A percentile compares a stretch with the other conserved stretches of the same genome.
Conservation (phyloP, 495 filamentous ascomycete genomes). For the Aspergillus indologenus region DNA sequence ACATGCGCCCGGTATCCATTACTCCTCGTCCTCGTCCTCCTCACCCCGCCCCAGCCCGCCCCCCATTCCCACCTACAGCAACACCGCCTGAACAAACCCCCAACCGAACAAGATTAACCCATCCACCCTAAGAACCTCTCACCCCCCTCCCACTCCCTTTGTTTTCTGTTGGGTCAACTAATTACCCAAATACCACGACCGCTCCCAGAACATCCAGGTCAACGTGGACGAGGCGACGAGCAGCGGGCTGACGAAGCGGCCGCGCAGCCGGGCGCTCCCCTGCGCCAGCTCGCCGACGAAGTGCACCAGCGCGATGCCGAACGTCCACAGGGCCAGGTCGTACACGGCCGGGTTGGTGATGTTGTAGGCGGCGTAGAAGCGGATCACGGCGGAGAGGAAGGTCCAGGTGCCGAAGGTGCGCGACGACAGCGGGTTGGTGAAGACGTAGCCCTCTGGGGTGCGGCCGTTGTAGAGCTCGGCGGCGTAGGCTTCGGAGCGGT, state of each 20-base stretch:
- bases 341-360: slow-evolving; percentile 69
- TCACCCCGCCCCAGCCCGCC: background rate
- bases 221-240: slow-evolving; percentile 65
- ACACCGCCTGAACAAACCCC: background rate
- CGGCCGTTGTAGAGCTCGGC: slow-evolving; percentile 67
- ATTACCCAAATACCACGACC: slow-evolving; percentile 32
- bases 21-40: background rate
- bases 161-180: no score
- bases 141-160: no score
- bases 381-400: slow-evolving; percentile 67
- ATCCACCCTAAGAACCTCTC: background rate
- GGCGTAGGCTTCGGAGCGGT: slow-evolving; percentile 68
- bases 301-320: slow-evolving; percentile 72
- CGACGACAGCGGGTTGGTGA: slow-evolving; percentile 60
- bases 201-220: slow-evolving; percentile 78
- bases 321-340: slow-evolving; percentile 75
- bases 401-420: slow-evolving; percentile 94
- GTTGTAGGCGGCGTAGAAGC: slow-evolving; percentile 84
- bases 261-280: slow-evolving; percentile 65
- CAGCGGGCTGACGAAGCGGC: slow-evolving; percentile 68
- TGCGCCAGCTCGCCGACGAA: slow-evolving; percentile 77
- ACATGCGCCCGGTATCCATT: background rate
- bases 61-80: no score
- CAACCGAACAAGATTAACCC: background rate
- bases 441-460: slow-evolving; percentile 44